Percentiles rank a stretch among this genome's conserved stretches.
Conservation (phyloP, 345 rosid genomes). For the Citrus reticulata region DNA sequence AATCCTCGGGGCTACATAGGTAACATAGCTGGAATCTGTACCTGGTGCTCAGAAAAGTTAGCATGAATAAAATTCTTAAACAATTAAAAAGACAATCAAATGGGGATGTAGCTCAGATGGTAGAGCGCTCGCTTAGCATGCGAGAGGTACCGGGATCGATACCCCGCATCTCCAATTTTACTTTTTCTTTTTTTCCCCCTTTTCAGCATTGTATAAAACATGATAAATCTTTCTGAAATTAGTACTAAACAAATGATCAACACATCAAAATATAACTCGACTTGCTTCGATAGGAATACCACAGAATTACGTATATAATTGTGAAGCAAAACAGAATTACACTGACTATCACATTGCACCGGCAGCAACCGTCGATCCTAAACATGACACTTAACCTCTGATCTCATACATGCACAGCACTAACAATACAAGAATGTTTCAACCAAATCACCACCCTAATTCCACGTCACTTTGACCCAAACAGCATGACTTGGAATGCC, state of each 20-base stretch:
- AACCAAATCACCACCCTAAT: background rate
- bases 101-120: conserved; percentile 50
- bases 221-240: too few relatives aligned
- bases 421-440: background rate
- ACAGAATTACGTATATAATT: background rate
- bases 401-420: background rate
- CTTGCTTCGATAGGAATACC: background rate
- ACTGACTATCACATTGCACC: background rate
- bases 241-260: too few relatives aligned
- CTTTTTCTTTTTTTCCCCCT: too few relatives aligned
- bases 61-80: rapidly evolving
- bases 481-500: conserved; percentile 58
- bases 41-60: too few relatives aligned
- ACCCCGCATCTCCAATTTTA: conserved; percentile 8
- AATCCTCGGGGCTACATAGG: too few relatives aligned
- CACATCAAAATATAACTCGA: too few relatives aligned
- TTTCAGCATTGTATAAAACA: too few relatives aligned
- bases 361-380: background rate
- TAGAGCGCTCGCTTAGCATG: conserved; percentile 54
- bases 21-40: too few relatives aligned
- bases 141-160: conserved; percentile 37
- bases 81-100: too few relatives aligned
- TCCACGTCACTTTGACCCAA: conserved; percentile 47
- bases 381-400: background rate
- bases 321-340: background rate